These are phyloP conservation scores for Dendrothele bispora DNA, from an alignment of 768 basidiomycete species.

Conservation along the genomic window DNA sequence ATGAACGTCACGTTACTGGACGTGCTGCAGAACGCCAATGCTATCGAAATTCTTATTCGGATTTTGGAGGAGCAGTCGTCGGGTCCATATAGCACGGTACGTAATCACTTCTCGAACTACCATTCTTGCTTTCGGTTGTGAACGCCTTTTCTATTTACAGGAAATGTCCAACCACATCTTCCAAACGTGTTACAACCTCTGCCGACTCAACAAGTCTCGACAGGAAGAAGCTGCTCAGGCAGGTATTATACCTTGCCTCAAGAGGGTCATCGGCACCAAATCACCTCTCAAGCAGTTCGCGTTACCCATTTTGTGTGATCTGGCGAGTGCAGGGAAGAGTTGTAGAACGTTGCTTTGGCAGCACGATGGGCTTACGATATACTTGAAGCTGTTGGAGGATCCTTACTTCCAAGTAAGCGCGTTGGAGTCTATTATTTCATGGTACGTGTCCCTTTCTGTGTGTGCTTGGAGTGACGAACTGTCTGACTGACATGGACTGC, in stretches of 20 bases:
- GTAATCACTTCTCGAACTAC: constrained; percentile 21
- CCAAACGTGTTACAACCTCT: constrained; percentile 96
- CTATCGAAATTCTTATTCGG: constrained; percentile 86
- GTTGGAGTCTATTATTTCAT: constrained; percentile 86
- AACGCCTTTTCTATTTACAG: constrained; percentile 36
- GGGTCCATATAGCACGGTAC: constrained; percentile 78
- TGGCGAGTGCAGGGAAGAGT: constrained; percentile 92
- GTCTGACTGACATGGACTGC: too few relatives aligned
- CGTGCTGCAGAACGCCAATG: constrained; percentile 93
- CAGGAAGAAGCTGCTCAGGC: constrained; percentile 98
- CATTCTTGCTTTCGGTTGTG: neutral
- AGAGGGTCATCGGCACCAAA: constrained; percentile 82
- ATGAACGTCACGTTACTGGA: constrained; percentile 91
- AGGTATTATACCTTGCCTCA: constrained; percentile 90
- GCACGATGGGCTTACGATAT: constrained; percentile 84
- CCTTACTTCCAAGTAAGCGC: constrained; percentile 93
- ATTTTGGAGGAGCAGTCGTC: constrained; percentile 80
- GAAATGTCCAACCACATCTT: constrained; percentile 98
- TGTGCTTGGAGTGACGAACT: too few relatives aligned
- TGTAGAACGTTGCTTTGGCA: constrained; percentile 91
- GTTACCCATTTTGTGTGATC: constrained; percentile 92
- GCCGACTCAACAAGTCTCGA: constrained; percentile 88
- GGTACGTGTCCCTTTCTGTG: constrained; percentile 46
- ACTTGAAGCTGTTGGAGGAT: constrained; percentile 75
- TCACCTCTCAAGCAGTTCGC: constrained; percentile 98